Conservation (phyloP, 495 filamentous ascomycete species). For the Penicillium robsamsonii region DNA sequence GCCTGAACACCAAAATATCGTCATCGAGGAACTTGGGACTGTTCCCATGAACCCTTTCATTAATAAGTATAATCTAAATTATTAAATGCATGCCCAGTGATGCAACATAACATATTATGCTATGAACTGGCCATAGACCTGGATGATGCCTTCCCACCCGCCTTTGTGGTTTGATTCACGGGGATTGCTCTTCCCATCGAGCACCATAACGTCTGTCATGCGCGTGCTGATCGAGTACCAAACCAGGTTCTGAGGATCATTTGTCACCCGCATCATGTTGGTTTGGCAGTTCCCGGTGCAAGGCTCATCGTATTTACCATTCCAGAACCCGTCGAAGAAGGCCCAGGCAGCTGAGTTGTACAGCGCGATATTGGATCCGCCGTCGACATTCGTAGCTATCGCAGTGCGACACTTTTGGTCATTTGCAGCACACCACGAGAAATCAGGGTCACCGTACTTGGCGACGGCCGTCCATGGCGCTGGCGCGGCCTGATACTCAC, state of each 20-base stretch:
- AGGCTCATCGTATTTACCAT: slow-evolving; percentile 31
- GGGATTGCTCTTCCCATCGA: slow-evolving; percentile 32
- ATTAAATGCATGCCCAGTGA: slow-evolving; percentile 15
- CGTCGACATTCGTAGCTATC: slow-evolving; percentile 35
- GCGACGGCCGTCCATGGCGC: slow-evolving; percentile 41
- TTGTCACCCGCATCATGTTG: slow-evolving; percentile 43
- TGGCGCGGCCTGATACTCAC: slow-evolving; percentile 35
- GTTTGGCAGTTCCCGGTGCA: slow-evolving; percentile 43
- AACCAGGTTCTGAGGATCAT: slow-evolving; percentile 30
- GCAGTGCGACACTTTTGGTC: slow-evolving; percentile 44
- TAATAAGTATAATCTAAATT: neutral
- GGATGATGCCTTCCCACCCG: slow-evolving; percentile 56
- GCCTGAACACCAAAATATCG: neutral
- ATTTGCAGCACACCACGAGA: slow-evolving; percentile 32
- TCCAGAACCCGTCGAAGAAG: slow-evolving; percentile 47
- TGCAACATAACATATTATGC: slow-evolving; percentile 3
- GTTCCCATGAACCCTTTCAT: neutral
- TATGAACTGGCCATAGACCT: slow-evolving; percentile 35
- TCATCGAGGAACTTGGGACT: neutral
- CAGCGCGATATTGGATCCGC: slow-evolving; percentile 49
- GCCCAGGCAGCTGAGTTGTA: slow-evolving; percentile 56
- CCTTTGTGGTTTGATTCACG: slow-evolving; percentile 46
- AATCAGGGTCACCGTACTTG: slow-evolving; percentile 45
- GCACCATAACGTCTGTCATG: slow-evolving; percentile 42
- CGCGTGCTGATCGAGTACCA: slow-evolving; percentile 47